phyloP scores from a whole-genome alignment of 495 filamentous ascomycete species.

The Neurospora sublineolata region DNA sequence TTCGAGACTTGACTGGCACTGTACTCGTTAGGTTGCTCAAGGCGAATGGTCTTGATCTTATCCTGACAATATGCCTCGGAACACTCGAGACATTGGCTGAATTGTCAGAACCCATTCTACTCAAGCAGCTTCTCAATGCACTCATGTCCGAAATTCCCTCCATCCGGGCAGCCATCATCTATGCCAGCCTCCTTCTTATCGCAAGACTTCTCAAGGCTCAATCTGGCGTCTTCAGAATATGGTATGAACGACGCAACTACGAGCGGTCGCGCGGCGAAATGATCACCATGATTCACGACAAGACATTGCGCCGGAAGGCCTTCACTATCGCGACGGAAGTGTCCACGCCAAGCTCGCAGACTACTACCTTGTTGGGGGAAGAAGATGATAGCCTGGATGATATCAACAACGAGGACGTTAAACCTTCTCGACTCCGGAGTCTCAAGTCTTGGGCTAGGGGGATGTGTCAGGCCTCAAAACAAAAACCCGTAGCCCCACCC shows the following conservation, averaged over 20 bases:
- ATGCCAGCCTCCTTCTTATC: conserved; percentile 49
- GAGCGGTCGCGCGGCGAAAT: conserved; percentile 73
- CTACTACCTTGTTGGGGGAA: conserved; percentile 18
- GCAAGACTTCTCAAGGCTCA: conserved; percentile 52
- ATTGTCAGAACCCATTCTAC: conserved; percentile 54
- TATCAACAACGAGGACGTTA: conserved; percentile 11
- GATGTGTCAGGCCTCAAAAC: background rate
- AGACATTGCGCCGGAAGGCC: conserved; percentile 65
- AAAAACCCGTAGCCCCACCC: background rate
- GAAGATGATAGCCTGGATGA: conserved; percentile 9
- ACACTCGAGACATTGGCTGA: conserved; percentile 51
- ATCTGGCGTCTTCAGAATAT: conserved; percentile 55
- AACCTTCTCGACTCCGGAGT: background rate
- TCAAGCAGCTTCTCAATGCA: conserved; percentile 59
- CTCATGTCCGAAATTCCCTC: conserved; percentile 44
- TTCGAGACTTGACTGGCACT: conserved; percentile 59
- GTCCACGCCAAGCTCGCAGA: conserved; percentile 8
- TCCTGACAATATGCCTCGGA: conserved; percentile 51
- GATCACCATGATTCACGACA: conserved; percentile 82
- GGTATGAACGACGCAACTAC: conserved; percentile 62
- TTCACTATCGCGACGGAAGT: conserved; percentile 32
- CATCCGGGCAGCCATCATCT: conserved; percentile 48
- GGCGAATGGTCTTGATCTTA: conserved; percentile 65
- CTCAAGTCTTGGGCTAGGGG: conserved; percentile 5
- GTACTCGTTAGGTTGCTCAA: conserved; percentile 54